Percentiles rank a stretch among this genome's conserved stretches.
phyloP scores from a whole-genome alignment of 2,329 filamentous ascomycete genomes.

The Cladosporium sp. region DNA sequence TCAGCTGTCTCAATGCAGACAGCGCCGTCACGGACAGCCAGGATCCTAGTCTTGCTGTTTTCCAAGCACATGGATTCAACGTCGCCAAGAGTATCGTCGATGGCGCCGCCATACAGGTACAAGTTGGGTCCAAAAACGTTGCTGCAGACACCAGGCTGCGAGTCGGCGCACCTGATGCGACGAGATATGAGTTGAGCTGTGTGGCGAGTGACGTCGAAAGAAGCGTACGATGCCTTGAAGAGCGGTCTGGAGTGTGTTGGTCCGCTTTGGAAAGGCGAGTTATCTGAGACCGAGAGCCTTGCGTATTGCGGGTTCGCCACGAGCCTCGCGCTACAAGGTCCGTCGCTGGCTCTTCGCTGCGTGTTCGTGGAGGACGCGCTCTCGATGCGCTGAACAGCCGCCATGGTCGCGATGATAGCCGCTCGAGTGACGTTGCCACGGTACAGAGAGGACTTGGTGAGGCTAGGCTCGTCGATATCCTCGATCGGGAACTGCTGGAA shows the following conservation, averaged over 20 bases:
- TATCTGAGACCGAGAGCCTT: constrained; percentile 36
- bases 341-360: background rate
- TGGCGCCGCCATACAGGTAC: constrained; percentile 44
- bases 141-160: constrained; percentile 45
- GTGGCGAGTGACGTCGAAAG: constrained; percentile 40
- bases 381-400: constrained; percentile 42
- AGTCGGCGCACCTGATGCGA: constrained; percentile 45
- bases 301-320: constrained; percentile 31
- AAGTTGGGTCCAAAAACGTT: constrained; percentile 40
- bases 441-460: constrained; percentile 47
- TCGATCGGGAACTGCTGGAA: constrained; percentile 46
- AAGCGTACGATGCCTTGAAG: constrained; percentile 42
- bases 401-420: constrained; percentile 40
- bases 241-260: constrained; percentile 40
- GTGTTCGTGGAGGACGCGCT: background rate
- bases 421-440: constrained; percentile 42
- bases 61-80: constrained; percentile 18
- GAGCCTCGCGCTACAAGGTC: constrained; percentile 29
- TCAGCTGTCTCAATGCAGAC: constrained; percentile 43
- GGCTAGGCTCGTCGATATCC: constrained; percentile 41
- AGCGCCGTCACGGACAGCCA: constrained; percentile 39
- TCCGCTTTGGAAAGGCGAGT: constrained; percentile 42
- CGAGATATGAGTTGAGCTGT: constrained; percentile 42
- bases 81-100: constrained; percentile 36
- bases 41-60: constrained; percentile 31